Base-by-base conservation (phyloP, 106 monocot genomes). In the Dioscorea dumetorum region DNA sequence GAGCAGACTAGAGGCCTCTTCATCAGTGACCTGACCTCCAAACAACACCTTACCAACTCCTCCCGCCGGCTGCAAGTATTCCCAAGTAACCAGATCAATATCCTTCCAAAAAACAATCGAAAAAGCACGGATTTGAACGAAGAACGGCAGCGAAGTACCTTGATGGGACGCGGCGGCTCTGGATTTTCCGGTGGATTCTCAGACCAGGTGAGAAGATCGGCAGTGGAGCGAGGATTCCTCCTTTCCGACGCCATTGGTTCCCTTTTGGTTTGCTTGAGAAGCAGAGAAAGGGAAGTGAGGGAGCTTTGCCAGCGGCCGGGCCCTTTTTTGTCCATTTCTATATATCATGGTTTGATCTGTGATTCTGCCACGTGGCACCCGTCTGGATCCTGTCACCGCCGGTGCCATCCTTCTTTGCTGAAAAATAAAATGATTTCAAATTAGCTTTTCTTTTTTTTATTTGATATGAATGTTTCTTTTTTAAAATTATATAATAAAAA, bases 131-230 rank as follows among this genome's bases (percentile, higher is more conserved):
- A 59, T 28, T 15, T 22, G 28, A 33, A 22, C 19, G 17, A 58
- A 22, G 20, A 28, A 64, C 31, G 28, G 32, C 16, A 24, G 24
- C 18, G 23, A 52, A 58, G 32, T 35, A 65, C 34, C 33, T n/a
- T 14, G 16, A 24, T 21, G 2, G 48, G 22, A 49, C 75, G 69
- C 12, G 35, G 65, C 10, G 76, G 31, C 51, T 34, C 32, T 52
- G 76, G 73, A 49, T 66, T 76, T 10, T 49, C 18, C 3, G 28
- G 50, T 22, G 81, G 81, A 5, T 49, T 73, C 53, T 88, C 88
- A 54, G 73, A 17, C 88, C 88, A 88, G 0, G 75, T 76, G 20
- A 88, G 75, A 78, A 88, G 81, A 68, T 88, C 88, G 49, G 84
- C 81, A 28, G 88, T 84, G n/a, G 72, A 73, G 5, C 34, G 19